Evolutionary conservation across 2,329 filamentous ascomycete species (phyloP).

Genomic region (Penicillium sp.): DNA sequence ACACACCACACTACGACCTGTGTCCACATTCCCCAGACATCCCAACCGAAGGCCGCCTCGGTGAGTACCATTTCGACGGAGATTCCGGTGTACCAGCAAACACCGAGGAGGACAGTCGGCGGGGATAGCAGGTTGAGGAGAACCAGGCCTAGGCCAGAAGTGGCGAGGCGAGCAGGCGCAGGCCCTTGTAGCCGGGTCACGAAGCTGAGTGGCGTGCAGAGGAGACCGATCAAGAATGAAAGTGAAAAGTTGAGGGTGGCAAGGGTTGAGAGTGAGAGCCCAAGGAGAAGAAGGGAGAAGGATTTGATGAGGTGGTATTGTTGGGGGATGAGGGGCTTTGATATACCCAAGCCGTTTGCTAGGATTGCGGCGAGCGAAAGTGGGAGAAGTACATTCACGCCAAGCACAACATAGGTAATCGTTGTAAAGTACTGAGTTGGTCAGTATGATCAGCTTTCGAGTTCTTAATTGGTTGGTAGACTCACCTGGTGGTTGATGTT

Average conservation of each 20-base stretch:
- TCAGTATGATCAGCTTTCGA: conserved; percentile 6
- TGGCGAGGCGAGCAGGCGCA: conserved; percentile 22
- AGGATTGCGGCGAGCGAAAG: conserved; percentile 59
- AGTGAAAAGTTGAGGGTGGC: conserved; percentile 96
- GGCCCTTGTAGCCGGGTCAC: conserved; percentile 35
- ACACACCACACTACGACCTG: conserved; percentile 89
- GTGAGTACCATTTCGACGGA: conserved; percentile 62
- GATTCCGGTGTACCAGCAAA: conserved; percentile 51
- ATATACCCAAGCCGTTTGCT: conserved; percentile 45
- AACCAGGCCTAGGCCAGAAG: conserved; percentile 45
- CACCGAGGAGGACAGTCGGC: conserved; percentile 53
- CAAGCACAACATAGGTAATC: conserved; percentile 60
- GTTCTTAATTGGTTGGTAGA: neutral
- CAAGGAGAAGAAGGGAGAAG: conserved; percentile 88
- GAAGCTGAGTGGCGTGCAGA: conserved; percentile 79
- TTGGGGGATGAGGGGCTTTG: conserved; percentile 59
- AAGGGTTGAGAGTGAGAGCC: conserved; percentile 87
- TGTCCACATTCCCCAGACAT: conserved; percentile 86
- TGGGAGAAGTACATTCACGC: conserved; percentile 59
- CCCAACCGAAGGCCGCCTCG: conserved; percentile 82
- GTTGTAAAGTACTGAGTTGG: conserved; percentile 57
- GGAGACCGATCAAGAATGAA: conserved; percentile 78
- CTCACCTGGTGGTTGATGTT: conserved; percentile 66
- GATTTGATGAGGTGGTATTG: conserved; percentile 80
- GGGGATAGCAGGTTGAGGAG: conserved; percentile 65